Conservation (phyloP, 2,329 filamentous ascomycete species). For the Phialophora macrospora region DNA sequence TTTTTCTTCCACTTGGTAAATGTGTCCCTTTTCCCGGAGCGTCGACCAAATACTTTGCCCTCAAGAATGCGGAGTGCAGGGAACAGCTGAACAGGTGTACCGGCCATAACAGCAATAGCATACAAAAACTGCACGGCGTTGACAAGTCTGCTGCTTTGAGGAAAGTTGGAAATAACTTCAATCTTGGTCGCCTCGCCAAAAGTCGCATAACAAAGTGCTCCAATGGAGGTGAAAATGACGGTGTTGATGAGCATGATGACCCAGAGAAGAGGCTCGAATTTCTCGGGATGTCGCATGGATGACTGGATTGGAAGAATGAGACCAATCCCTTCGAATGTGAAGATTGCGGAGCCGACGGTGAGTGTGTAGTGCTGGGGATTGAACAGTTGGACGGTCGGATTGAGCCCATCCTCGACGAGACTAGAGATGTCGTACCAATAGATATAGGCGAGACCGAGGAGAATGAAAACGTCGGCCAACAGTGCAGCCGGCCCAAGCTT, state of each 20-base stretch:
- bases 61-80: slow-evolving; percentile 74
- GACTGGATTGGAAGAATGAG: slow-evolving; percentile 77
- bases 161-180: slow-evolving; percentile 77
- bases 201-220: slow-evolving; percentile 73
- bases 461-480: slow-evolving; percentile 72
- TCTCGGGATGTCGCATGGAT: slow-evolving; percentile 71
- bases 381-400: slow-evolving; percentile 68
- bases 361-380: slow-evolving; percentile 71
- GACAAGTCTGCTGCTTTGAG: slow-evolving; percentile 71
- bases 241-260: slow-evolving; percentile 76
- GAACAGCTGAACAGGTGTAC: slow-evolving; percentile 75
- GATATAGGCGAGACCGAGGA: slow-evolving; percentile 73
- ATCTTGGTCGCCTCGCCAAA: slow-evolving; percentile 72
- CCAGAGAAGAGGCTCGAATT: slow-evolving; percentile 69
- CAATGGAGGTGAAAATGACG: slow-evolving; percentile 72
- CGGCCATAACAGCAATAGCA: slow-evolving; percentile 72
- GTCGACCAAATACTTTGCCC: slow-evolving; percentile 67
- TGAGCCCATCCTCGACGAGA: slow-evolving; percentile 62
- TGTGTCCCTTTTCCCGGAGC: slow-evolving; percentile 68
- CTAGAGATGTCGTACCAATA: slow-evolving; percentile 70
- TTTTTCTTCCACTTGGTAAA: slow-evolving; percentile 80
- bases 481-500: slow-evolving; percentile 72
- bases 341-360: slow-evolving; percentile 74
- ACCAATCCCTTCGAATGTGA: slow-evolving; percentile 79
- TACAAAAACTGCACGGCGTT: slow-evolving; percentile 78